Conservation (phyloP, 225 moss, liverwort and hornwort species). For the Climacium dendroides region DNA sequence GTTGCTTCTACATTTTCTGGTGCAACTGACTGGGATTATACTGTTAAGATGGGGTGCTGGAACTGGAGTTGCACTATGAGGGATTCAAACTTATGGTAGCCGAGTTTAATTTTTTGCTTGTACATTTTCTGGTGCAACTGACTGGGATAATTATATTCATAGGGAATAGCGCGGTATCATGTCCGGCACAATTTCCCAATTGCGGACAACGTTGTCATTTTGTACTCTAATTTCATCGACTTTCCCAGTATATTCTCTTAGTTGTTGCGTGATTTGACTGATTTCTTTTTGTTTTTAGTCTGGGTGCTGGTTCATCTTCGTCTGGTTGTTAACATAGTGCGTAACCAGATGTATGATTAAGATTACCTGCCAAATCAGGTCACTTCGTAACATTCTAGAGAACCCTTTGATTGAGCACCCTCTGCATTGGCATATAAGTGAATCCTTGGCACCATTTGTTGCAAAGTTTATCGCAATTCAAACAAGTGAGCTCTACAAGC, state of each 20-base stretch:
- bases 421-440: background rate
- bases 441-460: background rate
- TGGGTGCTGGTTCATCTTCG: background rate
- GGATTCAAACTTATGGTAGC: background rate
- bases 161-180: background rate
- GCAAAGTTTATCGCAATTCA: background rate
- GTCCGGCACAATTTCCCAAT: background rate
- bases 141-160: background rate
- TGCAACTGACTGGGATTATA: background rate
- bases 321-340: background rate
- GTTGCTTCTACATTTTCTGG: background rate
- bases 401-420: background rate
- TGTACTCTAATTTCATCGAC: constrained; percentile 11
- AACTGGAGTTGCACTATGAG: background rate
- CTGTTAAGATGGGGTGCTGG: background rate
- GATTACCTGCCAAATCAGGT: background rate
- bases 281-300: background rate
- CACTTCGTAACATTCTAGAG: background rate
- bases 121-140: constrained; percentile 2
- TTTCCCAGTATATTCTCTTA: background rate
- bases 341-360: background rate
- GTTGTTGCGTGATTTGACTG: background rate
- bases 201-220: constrained; percentile 1
- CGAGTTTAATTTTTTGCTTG: background rate
- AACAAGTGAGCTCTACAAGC: background rate